Evolutionary conservation across 768 basidiomycete genomes (phyloP), one percentile per base, ranked within the genome.

Genomic region (Coprinopsis sp.): DNA sequence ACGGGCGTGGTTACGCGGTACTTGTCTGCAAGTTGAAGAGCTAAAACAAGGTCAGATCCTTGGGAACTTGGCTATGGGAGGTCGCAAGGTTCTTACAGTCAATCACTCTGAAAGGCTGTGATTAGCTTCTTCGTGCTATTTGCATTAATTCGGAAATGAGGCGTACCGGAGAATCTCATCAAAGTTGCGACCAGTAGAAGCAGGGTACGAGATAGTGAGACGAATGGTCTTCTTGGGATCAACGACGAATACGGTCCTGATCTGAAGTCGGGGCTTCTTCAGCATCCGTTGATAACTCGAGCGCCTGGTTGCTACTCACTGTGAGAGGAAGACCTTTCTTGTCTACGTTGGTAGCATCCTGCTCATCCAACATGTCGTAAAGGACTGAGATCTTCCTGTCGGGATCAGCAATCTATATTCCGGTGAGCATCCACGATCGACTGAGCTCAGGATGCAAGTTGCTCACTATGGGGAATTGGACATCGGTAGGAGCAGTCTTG

Each of bases 141-240:
- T 10, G 21, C 6, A 24, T 4, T 21, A 45, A 43, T 31, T 18
- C 14, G 43, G 18, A 12, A 33, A 29, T 23, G 37, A 22, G 21
- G 52, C 71, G 59, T 53, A 73, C 72, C 72, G 71, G 53, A 78
- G 63, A 46, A 77, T 73, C 52, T 78, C 76, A 56, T 78, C 78
- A 62, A 96, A 95, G 77, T 93, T 94, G 59, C 92, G 87, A 34
- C 95, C 96, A 57, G 94, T 93, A 11, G 91, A 85, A 39, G 95
- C 94, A 49, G 96, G 96, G 73, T 98, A 98, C 22, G 91, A 71
- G 54, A 99, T 58, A 13, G 82, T 89, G 58, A 96, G 71, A 51
- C 95, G 88, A 62, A 99, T 96, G 58, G 81, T 77, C 72, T 96
- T 92, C 71, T 91, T 91, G 36, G 96, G 94, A 71, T 99, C 96